Evolutionary conservation across 1,139 yeast genomes (phyloP).

Genomic region (Geotrichum aggregatum): DNA sequence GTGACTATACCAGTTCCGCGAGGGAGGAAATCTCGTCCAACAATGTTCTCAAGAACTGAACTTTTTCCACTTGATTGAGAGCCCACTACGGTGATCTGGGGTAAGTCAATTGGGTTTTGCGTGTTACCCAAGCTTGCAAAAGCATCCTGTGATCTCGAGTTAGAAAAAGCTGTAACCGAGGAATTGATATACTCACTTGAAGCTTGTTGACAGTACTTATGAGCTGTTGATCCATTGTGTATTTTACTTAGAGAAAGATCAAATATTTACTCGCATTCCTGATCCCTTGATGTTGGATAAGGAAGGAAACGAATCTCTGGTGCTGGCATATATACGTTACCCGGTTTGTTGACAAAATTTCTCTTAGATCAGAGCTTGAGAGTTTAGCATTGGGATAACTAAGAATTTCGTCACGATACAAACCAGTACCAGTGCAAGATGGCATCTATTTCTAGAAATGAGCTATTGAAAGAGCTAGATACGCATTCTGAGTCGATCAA

Average conservation of each 20-base stretch:
- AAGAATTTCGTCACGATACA: neutral
- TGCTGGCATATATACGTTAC: neutral
- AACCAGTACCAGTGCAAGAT: neutral
- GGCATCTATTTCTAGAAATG: constrained; percentile 1
- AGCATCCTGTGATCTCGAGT: constrained; percentile 54
- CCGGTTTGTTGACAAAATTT: constrained; percentile 2
- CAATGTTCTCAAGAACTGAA: constrained; percentile 88
- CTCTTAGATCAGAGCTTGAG: neutral
- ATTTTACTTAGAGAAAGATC: too few species aligned
- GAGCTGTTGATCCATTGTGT: constrained; percentile 72
- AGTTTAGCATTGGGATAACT: neutral
- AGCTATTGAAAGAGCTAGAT: constrained; percentile 11
- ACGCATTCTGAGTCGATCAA: neutral
- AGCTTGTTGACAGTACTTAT: constrained; percentile 89
- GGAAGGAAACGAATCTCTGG: too few species aligned
- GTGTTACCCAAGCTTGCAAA: constrained; percentile 81
- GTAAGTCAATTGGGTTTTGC: constrained; percentile 58
- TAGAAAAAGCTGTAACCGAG: neutral
- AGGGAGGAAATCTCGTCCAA: constrained; percentile 91
- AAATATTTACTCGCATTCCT: too few species aligned
- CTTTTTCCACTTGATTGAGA: constrained; percentile 94
- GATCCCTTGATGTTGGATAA: too few species aligned
- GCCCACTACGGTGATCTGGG: constrained; percentile 95
- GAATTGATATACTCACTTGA: constrained; percentile 27
- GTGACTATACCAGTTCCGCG: constrained; percentile 96